These are phyloP conservation scores for Breviolum minutum DNA, from an alignment of 73 alveolate genomes.

Conservation along the genomic window DNA sequence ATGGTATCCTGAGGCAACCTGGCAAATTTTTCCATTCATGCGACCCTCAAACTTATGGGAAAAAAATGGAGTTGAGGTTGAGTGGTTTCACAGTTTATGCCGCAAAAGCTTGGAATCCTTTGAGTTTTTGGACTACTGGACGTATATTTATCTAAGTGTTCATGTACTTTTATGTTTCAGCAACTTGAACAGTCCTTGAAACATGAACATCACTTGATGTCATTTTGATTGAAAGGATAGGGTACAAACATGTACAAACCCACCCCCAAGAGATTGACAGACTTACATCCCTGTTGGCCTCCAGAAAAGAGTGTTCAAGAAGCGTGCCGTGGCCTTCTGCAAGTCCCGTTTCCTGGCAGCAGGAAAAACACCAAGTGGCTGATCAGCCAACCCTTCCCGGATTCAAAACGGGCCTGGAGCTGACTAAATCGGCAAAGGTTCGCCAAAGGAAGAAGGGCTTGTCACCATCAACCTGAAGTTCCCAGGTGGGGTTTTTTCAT, in stretches of 20 bases:
- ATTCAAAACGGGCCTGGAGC: background rate
- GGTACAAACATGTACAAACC: background rate
- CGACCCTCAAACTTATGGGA: no score
- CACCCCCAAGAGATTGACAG: no score
- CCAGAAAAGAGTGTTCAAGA: constrained; percentile 78
- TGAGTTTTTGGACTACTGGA: no score
- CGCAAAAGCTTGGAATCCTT: no score
- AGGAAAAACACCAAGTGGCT: background rate
- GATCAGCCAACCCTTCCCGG: background rate
- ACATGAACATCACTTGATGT: no score
- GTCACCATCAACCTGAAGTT: constrained; percentile 55
- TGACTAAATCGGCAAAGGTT: constrained; percentile 60
- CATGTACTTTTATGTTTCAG: no score
- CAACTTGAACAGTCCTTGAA: no score
- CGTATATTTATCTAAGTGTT: no score
- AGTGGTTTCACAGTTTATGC: background rate
- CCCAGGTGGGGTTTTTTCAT: no score
- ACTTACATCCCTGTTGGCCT: background rate
- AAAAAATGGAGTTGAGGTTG: background rate
- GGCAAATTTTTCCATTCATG: background rate
- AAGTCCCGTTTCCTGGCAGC: constrained; percentile 22
- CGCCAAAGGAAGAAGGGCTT: constrained; percentile 91
- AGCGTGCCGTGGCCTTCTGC: constrained; percentile 86
- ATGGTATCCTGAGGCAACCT: constrained; percentile 86
- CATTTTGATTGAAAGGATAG: background rate